phyloP scores from a whole-genome alignment of 495 filamentous ascomycete species.

The Hypoxylon intermedium region DNA sequence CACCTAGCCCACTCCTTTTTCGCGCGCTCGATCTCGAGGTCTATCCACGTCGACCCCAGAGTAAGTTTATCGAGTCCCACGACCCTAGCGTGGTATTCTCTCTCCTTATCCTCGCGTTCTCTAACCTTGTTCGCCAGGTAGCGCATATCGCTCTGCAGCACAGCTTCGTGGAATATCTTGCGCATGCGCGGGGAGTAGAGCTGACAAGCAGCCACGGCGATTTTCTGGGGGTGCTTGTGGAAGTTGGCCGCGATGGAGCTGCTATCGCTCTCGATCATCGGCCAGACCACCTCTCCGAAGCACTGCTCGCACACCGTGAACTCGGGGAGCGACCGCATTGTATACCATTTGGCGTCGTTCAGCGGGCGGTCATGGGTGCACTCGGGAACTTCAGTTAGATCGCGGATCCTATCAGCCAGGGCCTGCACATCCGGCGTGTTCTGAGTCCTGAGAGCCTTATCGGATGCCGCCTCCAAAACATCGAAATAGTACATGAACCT shows the following conservation, averaged over 20 bases:
- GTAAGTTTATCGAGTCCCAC: slow-evolving; percentile 49
- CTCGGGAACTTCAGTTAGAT: slow-evolving; percentile 44
- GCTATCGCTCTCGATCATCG: slow-evolving; percentile 56
- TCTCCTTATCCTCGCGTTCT: slow-evolving; percentile 51
- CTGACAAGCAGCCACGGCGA: slow-evolving; percentile 67
- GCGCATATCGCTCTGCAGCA: slow-evolving; percentile 62
- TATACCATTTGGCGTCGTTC: slow-evolving; percentile 46
- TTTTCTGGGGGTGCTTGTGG: slow-evolving; percentile 54
- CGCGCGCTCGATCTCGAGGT: slow-evolving; percentile 56
- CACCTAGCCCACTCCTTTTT: slow-evolving; percentile 62
- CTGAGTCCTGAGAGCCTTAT: slow-evolving; percentile 43
- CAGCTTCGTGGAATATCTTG: slow-evolving; percentile 65
- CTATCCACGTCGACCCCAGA: slow-evolving; percentile 54
- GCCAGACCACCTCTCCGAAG: slow-evolving; percentile 73
- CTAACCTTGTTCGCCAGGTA: slow-evolving; percentile 59
- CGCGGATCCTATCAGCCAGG: slow-evolving; percentile 47
- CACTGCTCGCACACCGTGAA: slow-evolving; percentile 60
- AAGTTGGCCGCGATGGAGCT: slow-evolving; percentile 65
- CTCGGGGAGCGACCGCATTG: slow-evolving; percentile 48
- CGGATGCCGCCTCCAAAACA: slow-evolving; percentile 49
- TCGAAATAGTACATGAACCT: slow-evolving; percentile 55
- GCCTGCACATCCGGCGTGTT: slow-evolving; percentile 45
- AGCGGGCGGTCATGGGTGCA: slow-evolving; percentile 44
- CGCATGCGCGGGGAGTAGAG: slow-evolving; percentile 80
- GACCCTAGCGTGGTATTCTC: slow-evolving; percentile 41